Base-by-base conservation (phyloP, 1,284 basidiomycete species). In the Apiotrichum sp. region DNA sequence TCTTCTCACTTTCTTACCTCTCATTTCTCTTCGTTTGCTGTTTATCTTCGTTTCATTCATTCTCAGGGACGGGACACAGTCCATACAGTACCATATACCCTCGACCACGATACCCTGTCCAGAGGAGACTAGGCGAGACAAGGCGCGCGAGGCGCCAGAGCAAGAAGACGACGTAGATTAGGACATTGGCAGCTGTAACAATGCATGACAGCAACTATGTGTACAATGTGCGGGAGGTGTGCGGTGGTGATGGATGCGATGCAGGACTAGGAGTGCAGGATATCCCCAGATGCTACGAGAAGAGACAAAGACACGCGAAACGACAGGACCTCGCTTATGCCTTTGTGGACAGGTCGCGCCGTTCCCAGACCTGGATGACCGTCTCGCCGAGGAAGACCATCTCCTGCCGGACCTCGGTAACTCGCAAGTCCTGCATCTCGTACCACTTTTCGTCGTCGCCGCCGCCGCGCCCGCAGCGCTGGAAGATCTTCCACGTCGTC, bases 341-440 rank as follows among this genome's bases (percentile, higher is more conserved):
- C 22, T 22, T 59, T 6, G 64, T 67, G 13, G 65, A 64, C n/a
- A 75, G 48, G 60, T 74, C 73, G 47, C 72, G 56, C 43, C 74
- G 61, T 55, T 76, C 70, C 74, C 74, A 76, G n/a, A 76, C 92
- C 82, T 98, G 96, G 47, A 99, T 78, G 48, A 96, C 88, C 32
- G 89, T 92, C 76, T 98, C 96, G 33, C 93, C 95, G 40, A 99
- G 80, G 73, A 98, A 95, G 60, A 99, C 93, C 90, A 99, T 93
- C 70, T 97, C 93, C 74, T 88, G 89, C 61, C 93, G 83, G 36
- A 92, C 89, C 69, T 97, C 91, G 69, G 95, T 89, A 6, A 99
- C 93, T 56, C 96, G 88, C 57, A 98, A 80, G 78, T 99, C 96
- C 75, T 98, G 93, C 56, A 98, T 88, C 77, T 93, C 87, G 75